Base-by-base conservation (phyloP, 345 rosid species). In the Leavenworthia alabamica region DNA sequence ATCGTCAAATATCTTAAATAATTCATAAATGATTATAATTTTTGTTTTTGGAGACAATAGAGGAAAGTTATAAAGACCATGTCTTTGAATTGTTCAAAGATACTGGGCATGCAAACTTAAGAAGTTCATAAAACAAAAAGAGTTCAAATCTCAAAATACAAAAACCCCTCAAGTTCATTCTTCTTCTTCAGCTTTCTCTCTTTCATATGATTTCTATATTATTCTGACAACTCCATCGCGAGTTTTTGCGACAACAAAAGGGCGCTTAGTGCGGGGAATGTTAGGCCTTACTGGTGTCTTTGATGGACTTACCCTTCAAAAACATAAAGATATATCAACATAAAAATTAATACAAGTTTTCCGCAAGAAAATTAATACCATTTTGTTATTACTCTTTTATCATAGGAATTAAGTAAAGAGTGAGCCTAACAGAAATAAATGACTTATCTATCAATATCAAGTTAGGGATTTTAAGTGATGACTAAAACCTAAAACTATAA, bases 271-370 rank as follows among this genome's bases (percentile, higher is more conserved):
- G 28, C 88, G 83, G 37, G 83, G 77, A 60, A 73, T 23, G 48
- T 92, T 90, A 13, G 97, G 96, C 48, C 99, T 82, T 43, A 87
- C 97, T 37, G 99, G 99, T 26, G 99, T 93, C 87, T 93, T 93
- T 5, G 99, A 93, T 37, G 99, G 99, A 68, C 99, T 93, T 42
- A 93, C 92, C 94, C 99, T 93, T 83, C 74, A 71, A 10, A 45
- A n/a, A n/a, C n/a, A 64, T 2, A 24, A 14, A 56, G 12, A 45
- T 4, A 36, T 4, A 55, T 1, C 53, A 45, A 64, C 27, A 56
- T 26, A 56, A 16, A 43, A 26, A 52, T 60, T 1, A 60, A 35
- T 23, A n/a, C n/a, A n/a, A n/a, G n/a, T n/a, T n/a, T n/a, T n/a
- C n/a, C n/a, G n/a, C n/a, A n/a, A n/a, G n/a, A n/a, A n/a, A n/a